Conservation (phyloP, 2,329 filamentous ascomycete genomes). For the Monosporascus sp. region DNA sequence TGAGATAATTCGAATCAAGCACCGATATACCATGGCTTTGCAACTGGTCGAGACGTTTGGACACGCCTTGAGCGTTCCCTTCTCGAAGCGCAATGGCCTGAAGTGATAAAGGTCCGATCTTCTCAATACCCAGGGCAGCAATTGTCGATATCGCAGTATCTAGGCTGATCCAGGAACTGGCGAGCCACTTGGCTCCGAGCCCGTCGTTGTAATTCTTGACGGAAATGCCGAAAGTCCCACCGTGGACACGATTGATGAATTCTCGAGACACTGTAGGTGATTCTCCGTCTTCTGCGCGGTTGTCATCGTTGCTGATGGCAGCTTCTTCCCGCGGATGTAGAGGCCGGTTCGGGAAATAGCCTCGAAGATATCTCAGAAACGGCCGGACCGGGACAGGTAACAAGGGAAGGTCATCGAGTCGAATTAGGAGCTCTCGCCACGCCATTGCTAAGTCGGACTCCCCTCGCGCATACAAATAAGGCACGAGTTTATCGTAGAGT, state of each 20-base stretch:
- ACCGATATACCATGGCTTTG: conserved; percentile 57
- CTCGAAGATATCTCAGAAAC: conserved; percentile 43
- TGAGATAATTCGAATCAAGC: conserved; percentile 58
- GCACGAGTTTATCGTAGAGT: conserved; percentile 48
- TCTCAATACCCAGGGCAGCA: conserved; percentile 64
- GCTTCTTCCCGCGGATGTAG: conserved; percentile 34
- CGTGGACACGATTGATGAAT: conserved; percentile 32
- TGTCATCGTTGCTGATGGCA: conserved; percentile 5
- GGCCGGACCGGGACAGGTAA: conserved; percentile 34
- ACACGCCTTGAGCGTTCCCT: conserved; percentile 48
- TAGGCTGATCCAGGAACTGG: conserved; percentile 63
- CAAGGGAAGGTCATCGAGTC: conserved; percentile 36
- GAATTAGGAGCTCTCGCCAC: conserved; percentile 43
- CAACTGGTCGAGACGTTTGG: conserved; percentile 55
- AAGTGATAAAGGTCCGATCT: conserved; percentile 70
- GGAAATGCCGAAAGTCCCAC: conserved; percentile 32
- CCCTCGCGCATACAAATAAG: conserved; percentile 44
- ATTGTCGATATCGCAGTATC: conserved; percentile 63
- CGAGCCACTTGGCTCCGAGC: conserved; percentile 77
- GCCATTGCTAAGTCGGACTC: conserved; percentile 35
- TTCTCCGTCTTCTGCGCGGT: conserved; percentile 9
- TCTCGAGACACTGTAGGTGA: conserved; percentile 24
- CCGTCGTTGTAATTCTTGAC: conserved; percentile 57
- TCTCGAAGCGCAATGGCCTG: conserved; percentile 71
- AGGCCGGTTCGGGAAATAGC: conserved; percentile 38